Base-by-base conservation (phyloP, 2,329 filamentous ascomycete genomes). In the Fusarium avenaceum region DNA sequence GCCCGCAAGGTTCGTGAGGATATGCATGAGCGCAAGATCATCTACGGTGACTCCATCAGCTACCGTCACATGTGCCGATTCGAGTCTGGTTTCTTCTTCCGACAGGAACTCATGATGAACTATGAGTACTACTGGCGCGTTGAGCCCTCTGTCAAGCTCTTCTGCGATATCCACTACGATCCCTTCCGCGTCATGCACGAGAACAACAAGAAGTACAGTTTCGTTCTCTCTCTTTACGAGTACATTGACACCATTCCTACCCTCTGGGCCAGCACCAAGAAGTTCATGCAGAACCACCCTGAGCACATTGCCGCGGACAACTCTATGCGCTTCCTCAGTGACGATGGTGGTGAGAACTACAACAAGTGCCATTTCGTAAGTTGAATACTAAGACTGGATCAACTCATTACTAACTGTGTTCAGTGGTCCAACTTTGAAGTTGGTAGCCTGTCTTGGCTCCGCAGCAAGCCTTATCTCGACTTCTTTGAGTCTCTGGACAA, bases 121-220 rank as follows among this genome's bases (percentile, higher is more conserved):
- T 99, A 97, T 81, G 96, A 99, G 78, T 99, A 93, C 88, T 99
- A 99, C 87, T 99, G 96, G 96, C 93, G 96, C 72, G 96, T 99
- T 15, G 96, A 99, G 86, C 96, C 96, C 74, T 96, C 92, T 81
- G 90, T 99, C 77, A 92, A 98, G 84, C 90, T 99, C 65, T 97
- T 89, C 86, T 99, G 96, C 82, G 96, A 99, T 77, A 87, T 99
- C 76, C 87, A 93, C 80, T 97, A 97, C 80, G 96, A 99, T 77
- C 92, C 96, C 9, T 99, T 99, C 90, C 93, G 93, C 69, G 94
- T 89, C 84, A 97, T 99, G 94, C 90, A 91, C 73, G 94, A 98
- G 77, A 90, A 97, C 81, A 91, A 92, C 80, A 99, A 98, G 85
- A 98, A 97, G 83, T 99, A 99, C 87, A 95, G 92, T 79, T 99